These are phyloP conservation scores for Ceratocystis huliohia DNA, from an alignment of 2,329 filamentous ascomycete genomes.

Conservation along the genomic window DNA sequence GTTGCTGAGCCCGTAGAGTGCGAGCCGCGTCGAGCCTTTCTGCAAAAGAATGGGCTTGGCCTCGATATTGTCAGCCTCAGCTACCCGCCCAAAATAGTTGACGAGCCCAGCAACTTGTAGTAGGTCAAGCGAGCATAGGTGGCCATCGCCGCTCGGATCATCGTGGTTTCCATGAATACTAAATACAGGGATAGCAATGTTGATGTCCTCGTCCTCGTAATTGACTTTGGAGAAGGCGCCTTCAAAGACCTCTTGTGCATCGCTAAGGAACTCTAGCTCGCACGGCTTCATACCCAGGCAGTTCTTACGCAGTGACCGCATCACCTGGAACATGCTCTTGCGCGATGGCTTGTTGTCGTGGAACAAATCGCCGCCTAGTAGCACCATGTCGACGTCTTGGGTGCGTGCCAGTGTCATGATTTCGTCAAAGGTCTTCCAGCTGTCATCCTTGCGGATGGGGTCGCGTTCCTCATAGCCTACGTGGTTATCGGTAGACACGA, in stretches of 20 bases:
- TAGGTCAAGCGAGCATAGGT: constrained; percentile 79
- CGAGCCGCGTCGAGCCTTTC: constrained; percentile 84
- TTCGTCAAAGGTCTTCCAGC: constrained; percentile 92
- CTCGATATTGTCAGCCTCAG: constrained; percentile 84
- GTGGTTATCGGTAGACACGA: constrained; percentile 93
- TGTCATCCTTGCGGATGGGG: constrained; percentile 87
- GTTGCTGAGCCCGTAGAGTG: constrained; percentile 88
- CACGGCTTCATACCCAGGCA: constrained; percentile 93
- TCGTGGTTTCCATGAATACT: constrained; percentile 98
- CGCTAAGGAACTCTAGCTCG: constrained; percentile 85
- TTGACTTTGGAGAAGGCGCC: constrained; percentile 89
- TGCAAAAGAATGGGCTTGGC: constrained; percentile 86
- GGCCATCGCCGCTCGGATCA: constrained; percentile 91
- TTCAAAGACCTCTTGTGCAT: constrained; percentile 81
- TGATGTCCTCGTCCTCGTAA: constrained; percentile 95
- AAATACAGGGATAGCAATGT: constrained; percentile 92
- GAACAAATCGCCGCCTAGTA: constrained; percentile 88
- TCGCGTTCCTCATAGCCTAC: constrained; percentile 93
- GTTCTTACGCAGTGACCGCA: constrained; percentile 84
- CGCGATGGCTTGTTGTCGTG: constrained; percentile 96
- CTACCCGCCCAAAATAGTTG: constrained; percentile 90
- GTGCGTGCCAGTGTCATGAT: constrained; percentile 78
- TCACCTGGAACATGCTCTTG: constrained; percentile 94
- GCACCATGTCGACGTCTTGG: constrained; percentile 90
- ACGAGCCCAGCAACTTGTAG: constrained; percentile 81